A percentile compares a stretch with the other conserved stretches of the same genome.
Evolutionary conservation across 345 rosid genomes (phyloP).

Genomic region (Geranium brycei): DNA sequence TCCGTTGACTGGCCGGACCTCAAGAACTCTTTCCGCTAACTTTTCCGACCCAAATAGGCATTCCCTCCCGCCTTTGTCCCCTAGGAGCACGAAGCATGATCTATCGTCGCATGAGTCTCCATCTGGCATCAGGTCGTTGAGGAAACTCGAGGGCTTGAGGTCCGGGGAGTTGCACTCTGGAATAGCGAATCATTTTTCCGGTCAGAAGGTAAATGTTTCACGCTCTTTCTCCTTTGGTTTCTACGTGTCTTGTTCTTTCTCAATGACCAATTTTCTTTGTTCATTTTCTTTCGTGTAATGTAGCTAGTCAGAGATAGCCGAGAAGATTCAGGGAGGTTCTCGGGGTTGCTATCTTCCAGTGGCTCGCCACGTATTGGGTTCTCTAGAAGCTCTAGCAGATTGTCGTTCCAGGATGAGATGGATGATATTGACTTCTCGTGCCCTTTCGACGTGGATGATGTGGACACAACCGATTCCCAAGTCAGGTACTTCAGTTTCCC

Average conservation of each 20-base stretch:
- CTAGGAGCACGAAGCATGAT: slow-evolving; percentile 54
- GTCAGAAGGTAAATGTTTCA: slow-evolving; percentile 44
- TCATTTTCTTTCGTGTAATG: slow-evolving; percentile 15
- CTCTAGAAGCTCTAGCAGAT: slow-evolving; percentile 77
- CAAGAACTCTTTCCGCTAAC: slow-evolving; percentile 54
- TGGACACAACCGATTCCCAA: slow-evolving; percentile 43
- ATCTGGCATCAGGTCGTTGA: slow-evolving; percentile 47
- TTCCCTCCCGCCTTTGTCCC: slow-evolving; percentile 81
- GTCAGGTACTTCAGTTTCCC: slow-evolving; percentile 30
- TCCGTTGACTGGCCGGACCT: slow-evolving; percentile 27
- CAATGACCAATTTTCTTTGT: slow-evolving; percentile 11
- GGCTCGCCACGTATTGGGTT: slow-evolving; percentile 69
- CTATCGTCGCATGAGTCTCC: slow-evolving; percentile 72
- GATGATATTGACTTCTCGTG: slow-evolving; percentile 79
- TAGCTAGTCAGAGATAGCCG: slow-evolving; percentile 52
- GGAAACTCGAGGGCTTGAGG: slow-evolving; percentile 41
- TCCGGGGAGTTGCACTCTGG: slow-evolving; percentile 54
- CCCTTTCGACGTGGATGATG: slow-evolving; percentile 84
- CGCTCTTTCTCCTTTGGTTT: not conserved
- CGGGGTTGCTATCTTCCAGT: slow-evolving; percentile 73
- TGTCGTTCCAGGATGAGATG: slow-evolving; percentile 66
- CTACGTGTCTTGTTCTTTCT: slow-evolving; percentile 3
- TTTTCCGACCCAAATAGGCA: slow-evolving; percentile 66
- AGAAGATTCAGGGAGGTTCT: slow-evolving; percentile 80
- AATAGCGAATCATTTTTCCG: slow-evolving; percentile 37